These are phyloP conservation scores for Eucalyptus marginata DNA, from an alignment of 345 rosid species.

Conservation along the genomic window DNA sequence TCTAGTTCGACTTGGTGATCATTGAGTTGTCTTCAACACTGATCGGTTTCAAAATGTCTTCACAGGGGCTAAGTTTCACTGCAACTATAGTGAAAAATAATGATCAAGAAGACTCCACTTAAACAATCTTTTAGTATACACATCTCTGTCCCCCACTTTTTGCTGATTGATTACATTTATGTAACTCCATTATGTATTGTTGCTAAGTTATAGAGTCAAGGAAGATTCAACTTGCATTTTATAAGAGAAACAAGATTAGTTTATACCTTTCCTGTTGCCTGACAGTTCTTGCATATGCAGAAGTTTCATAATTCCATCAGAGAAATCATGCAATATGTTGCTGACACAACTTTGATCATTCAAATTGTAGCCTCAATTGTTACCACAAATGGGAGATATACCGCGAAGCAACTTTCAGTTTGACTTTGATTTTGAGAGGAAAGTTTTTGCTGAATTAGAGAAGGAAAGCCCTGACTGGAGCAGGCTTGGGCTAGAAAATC, in stretches of 20 bases:
- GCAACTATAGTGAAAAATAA: not conserved
- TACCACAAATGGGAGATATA: constrained; percentile 49
- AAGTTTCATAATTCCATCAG: not conserved
- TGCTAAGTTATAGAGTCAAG: not conserved
- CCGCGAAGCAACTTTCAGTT: constrained; percentile 71
- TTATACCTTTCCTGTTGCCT: not conserved
- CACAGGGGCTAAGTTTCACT: not conserved
- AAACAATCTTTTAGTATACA: not conserved
- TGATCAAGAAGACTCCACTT: not conserved
- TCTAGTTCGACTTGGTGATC: fast-evolving
- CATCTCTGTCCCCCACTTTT: not conserved
- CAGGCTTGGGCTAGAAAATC: constrained; percentile 50
- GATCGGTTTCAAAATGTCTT: not conserved
- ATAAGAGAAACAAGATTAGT: not conserved
- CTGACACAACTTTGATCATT: not conserved
- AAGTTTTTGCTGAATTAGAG: constrained; percentile 62
- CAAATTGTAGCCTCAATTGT: constrained; percentile 54
- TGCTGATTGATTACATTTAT: not conserved
- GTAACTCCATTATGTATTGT: not conserved
- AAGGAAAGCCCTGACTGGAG: constrained; percentile 65
- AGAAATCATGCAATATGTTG: not conserved
- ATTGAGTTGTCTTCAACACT: not conserved
- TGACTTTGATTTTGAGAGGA: constrained; percentile 66
- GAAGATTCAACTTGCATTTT: not conserved
- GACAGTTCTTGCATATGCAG: not conserved